Conservation (phyloP, 2,329 filamentous ascomycete genomes). For the Helotiales sp. region DNA sequence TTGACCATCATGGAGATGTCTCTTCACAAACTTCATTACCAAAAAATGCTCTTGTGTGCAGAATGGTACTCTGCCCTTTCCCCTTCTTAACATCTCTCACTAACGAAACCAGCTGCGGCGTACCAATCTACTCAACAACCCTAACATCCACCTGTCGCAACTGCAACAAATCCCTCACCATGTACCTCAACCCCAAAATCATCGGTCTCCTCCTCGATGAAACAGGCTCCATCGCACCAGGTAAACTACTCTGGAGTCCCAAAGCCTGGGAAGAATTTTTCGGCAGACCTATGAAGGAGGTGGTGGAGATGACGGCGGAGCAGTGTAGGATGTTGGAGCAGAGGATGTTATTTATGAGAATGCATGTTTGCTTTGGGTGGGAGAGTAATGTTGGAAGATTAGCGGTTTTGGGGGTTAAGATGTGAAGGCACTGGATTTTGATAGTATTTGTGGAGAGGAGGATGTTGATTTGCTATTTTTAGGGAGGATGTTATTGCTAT, state of each 20-base stretch:
- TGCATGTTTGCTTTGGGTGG: slow-evolving; percentile 58
- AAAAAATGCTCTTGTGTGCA: slow-evolving; percentile 40
- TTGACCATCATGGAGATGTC: slow-evolving; percentile 32
- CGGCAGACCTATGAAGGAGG: slow-evolving; percentile 43
- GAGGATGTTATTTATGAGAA: slow-evolving; percentile 49
- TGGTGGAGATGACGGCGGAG: slow-evolving; percentile 39
- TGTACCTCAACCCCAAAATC: slow-evolving; percentile 43
- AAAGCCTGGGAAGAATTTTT: slow-evolving; percentile 53
- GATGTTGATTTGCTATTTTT: too few relatives aligned
- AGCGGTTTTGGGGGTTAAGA: not conserved
- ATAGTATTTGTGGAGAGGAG: too few relatives aligned
- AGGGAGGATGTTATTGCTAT: too few relatives aligned
- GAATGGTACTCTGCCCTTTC: slow-evolving; percentile 40
- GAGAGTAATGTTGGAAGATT: slow-evolving; percentile 36
- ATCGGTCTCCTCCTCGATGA: slow-evolving; percentile 50
- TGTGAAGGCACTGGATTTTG: too few relatives aligned
- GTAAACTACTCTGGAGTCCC: slow-evolving; percentile 54
- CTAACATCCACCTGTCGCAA: slow-evolving; percentile 39
- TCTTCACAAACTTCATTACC: slow-evolving; percentile 26
- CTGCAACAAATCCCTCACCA: slow-evolving; percentile 34
- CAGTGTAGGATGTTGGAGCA: slow-evolving; percentile 51
- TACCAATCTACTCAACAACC: slow-evolving; percentile 54
- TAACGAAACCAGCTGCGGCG: slow-evolving; percentile 45
- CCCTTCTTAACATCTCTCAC: not conserved
- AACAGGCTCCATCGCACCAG: slow-evolving; percentile 50